phyloP scores from a whole-genome alignment of 352 stramenopile species.

The Globisporangium nodosum region DNA sequence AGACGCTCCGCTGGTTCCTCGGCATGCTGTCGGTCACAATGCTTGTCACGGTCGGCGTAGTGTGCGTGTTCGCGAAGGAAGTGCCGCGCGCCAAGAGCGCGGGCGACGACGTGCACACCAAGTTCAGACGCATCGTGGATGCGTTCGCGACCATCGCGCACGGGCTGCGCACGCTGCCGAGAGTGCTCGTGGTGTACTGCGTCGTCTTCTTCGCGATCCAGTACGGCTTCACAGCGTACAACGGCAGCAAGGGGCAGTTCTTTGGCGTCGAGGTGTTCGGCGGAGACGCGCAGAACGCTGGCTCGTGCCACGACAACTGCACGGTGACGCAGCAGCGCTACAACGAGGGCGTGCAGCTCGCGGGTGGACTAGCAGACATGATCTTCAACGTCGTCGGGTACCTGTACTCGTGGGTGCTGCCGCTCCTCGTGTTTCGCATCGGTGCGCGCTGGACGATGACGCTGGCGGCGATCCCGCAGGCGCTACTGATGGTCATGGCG shows the following conservation, averaged over 20 bases:
- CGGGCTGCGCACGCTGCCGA: constrained; percentile 38
- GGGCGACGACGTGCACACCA: constrained; percentile 8
- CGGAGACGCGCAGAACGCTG: constrained; percentile 29
- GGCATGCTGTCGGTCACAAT: constrained; percentile 68
- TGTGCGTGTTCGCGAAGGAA: constrained; percentile 59
- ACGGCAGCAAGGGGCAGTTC: constrained; percentile 58
- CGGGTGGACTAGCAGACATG: constrained; percentile 36
- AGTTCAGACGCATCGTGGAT: constrained; percentile 18
- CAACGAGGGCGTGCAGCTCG: constrained; percentile 33
- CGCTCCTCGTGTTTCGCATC: constrained; percentile 26
- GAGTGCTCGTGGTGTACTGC: constrained; percentile 37
- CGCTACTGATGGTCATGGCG: constrained; percentile 36
- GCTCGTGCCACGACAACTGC: constrained; percentile 31
- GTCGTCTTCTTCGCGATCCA: constrained; percentile 38
- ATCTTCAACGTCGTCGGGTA: constrained; percentile 37
- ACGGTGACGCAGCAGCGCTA: constrained; percentile 33
- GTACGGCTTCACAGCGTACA: constrained; percentile 53
- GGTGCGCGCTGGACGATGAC: constrained; percentile 30
- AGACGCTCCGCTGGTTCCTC: constrained; percentile 63
- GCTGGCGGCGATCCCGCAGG: constrained; percentile 31
- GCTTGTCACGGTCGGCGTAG: constrained; percentile 37
- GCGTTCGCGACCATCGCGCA: constrained; percentile 43
- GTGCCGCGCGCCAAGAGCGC: constrained; percentile 18
- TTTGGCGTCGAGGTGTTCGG: constrained; percentile 47
- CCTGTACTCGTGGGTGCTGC: constrained; percentile 37